Base-by-base conservation (phyloP, 2,329 filamentous ascomycete genomes). In the Colletotrichum sp. region DNA sequence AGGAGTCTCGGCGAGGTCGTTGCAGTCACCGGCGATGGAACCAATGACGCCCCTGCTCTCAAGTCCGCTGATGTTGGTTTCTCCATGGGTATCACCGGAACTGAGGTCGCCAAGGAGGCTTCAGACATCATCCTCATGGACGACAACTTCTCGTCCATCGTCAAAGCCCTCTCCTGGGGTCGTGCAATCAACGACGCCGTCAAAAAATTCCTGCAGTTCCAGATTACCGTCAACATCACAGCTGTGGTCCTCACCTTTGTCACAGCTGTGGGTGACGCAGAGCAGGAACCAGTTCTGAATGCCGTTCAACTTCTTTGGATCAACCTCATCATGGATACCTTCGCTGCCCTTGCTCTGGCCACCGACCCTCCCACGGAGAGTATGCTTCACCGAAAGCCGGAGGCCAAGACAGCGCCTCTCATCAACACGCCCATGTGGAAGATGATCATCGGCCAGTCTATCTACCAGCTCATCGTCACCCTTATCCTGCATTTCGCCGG, bases 291-390 rank as follows among this genome's bases (percentile, higher is more conserved):
- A 68, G 94, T 95, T 7, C 86, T 96, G 63, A 95, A 89, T 26
- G 94, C 94, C n/a, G 94, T 96, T 18, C 94, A 96, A 83, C 88
- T 96, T 73, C 90, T 96, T 24, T 96, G 94, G 94, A 93, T 96
- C 78, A 96, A 96, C 78, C 87, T 96, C 75, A 96, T 96, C 82
- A 96, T 96, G 94, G 94, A 96, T 81, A 96, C 94, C 0, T 94
- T 96, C 81, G 94, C 94, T 34, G 94, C 94, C 28, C 87, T 95
- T n/a, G 94, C 94, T 28, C 89, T 95, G 61, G 93, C 93, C 5
- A 95, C 93, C 4, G 93, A 95, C 82, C 92, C 93, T n/a, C 93
- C 93, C 1, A 93, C 91, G 2, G 89, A 90, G 76, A 91, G 89
- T 77, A 92, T 95, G 72, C 87, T 95, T n/a, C 86, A 94, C 76